These are phyloP conservation scores for Penicillium brevicompactum DNA, from an alignment of 2,329 filamentous ascomycete genomes.

Conservation along the genomic window DNA sequence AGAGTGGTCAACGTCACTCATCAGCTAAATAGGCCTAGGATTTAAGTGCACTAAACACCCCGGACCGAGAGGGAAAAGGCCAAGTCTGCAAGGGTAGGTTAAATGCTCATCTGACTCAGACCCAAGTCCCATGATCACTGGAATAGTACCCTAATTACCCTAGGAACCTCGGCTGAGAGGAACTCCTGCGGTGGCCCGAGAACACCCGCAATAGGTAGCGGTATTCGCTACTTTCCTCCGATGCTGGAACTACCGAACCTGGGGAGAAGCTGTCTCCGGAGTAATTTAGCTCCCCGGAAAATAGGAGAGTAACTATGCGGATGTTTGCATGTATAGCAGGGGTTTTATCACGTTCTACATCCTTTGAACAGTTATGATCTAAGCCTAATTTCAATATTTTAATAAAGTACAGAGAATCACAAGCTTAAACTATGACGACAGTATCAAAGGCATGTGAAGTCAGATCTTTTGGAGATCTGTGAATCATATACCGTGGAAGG, in stretches of 20 bases:
- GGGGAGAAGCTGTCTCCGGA: slow-evolving; percentile 9
- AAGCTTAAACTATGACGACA: slow-evolving; percentile 23
- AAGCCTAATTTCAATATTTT: neutral
- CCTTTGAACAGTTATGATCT: neutral
- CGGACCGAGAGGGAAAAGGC: neutral
- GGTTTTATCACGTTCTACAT: neutral
- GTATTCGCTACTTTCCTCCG: slow-evolving; percentile 16
- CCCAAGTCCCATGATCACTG: slow-evolving; percentile 14
- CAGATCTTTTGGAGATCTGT: slow-evolving; percentile 19
- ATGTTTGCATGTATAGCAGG: neutral
- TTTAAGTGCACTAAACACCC: neutral
- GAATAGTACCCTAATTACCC: neutral
- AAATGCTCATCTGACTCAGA: slow-evolving; percentile 12
- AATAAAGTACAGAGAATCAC: slow-evolving; percentile 8
- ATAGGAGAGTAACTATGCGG: neutral
- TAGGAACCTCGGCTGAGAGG: slow-evolving; percentile 28
- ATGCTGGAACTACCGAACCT: slow-evolving; percentile 1
- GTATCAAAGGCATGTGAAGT: slow-evolving; percentile 25
- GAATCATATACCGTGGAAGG: slow-evolving; percentile 9
- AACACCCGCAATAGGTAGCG: slow-evolving; percentile 18
- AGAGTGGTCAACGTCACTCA: neutral
- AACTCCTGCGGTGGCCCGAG: slow-evolving; percentile 18
- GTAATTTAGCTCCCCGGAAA: slow-evolving; percentile 9
- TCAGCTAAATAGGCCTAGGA: neutral
- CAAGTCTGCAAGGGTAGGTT: neutral